Conservation (phyloP, 371 early-diverging fungal genomes). For the Circinella umbellata region DNA sequence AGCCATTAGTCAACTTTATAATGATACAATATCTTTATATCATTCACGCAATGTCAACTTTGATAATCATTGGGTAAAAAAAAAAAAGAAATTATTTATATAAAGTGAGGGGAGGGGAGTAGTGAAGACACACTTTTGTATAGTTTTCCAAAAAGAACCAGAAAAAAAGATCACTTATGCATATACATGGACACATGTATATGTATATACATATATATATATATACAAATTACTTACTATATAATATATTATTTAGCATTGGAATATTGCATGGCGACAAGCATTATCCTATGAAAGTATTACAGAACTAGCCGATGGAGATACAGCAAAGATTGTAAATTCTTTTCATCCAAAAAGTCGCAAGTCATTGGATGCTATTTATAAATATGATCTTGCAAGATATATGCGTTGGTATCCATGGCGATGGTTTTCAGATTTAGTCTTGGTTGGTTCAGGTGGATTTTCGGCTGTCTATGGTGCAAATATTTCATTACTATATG, state of each 20-base stretch:
- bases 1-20: conserved; percentile 30
- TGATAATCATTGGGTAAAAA: conserved; percentile 43
- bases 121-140: no score
- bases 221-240: no score
- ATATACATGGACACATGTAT: neutral
- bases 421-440: conserved; percentile 49
- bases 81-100: neutral
- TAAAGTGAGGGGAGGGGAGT: neutral
- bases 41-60: conserved; percentile 27
- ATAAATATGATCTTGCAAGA: conserved; percentile 33
- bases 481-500: conserved; percentile 30
- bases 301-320: conserved; percentile 13
- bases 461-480: conserved; percentile 46
- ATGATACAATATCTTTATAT: conserved; percentile 28
- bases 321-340: conserved; percentile 22
- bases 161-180: neutral
- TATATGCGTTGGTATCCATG: conserved; percentile 51
- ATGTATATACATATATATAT: neutral
- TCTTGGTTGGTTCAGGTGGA: conserved; percentile 45
- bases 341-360: conserved; percentile 40
- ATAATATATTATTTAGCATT: conserved; percentile 10
- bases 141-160: neutral
- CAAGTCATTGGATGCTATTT: conserved; percentile 31
- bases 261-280: conserved; percentile 44
- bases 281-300: conserved; percentile 40